Conservation (phyloP, 768 basidiomycete species). For the Kondoa subrosea region DNA sequence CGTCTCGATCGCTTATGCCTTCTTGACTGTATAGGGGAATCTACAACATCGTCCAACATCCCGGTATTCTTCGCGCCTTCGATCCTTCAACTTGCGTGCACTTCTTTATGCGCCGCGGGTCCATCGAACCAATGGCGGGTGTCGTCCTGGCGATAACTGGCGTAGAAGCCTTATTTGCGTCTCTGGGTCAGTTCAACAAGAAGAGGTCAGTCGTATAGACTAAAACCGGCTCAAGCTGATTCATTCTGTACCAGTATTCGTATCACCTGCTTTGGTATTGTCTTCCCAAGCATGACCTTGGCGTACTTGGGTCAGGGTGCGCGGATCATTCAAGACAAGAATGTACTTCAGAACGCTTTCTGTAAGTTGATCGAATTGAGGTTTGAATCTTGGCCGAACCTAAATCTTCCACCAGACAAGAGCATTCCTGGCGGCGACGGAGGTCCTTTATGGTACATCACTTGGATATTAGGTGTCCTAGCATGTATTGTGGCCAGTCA, state of each 20-base stretch:
- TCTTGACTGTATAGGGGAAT: constrained; percentile 43
- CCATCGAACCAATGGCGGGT: constrained; percentile 48
- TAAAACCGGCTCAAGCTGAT: too few species aligned
- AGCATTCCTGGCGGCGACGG: constrained; percentile 46
- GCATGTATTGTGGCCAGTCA: constrained; percentile 40
- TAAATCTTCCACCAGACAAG: too few species aligned
- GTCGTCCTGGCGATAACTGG: constrained; percentile 51
- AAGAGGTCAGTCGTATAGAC: too few species aligned
- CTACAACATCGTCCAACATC: constrained; percentile 42
- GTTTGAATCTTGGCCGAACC: too few species aligned
- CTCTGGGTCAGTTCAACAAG: constrained; percentile 55
- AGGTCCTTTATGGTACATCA: constrained; percentile 48
- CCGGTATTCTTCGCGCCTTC: constrained; percentile 49
- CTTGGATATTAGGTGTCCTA: constrained; percentile 47
- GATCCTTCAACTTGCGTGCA: constrained; percentile 51
- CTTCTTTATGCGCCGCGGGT: constrained; percentile 50
- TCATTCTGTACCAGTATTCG: constrained; percentile 44
- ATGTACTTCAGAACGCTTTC: constrained; percentile 45
- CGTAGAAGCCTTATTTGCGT: constrained; percentile 38
- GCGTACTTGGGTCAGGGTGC: constrained; percentile 60
- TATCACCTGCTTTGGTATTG: constrained; percentile 38
- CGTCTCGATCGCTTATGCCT: too few species aligned
- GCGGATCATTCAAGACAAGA: constrained; percentile 40
- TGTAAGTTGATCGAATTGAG: too few species aligned
- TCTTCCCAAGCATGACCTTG: constrained; percentile 46